A percentile compares a stretch with the other conserved stretches of the same genome.
Conservation (phyloP, 306 rosid genomes). For the Canavalia gladiata region DNA sequence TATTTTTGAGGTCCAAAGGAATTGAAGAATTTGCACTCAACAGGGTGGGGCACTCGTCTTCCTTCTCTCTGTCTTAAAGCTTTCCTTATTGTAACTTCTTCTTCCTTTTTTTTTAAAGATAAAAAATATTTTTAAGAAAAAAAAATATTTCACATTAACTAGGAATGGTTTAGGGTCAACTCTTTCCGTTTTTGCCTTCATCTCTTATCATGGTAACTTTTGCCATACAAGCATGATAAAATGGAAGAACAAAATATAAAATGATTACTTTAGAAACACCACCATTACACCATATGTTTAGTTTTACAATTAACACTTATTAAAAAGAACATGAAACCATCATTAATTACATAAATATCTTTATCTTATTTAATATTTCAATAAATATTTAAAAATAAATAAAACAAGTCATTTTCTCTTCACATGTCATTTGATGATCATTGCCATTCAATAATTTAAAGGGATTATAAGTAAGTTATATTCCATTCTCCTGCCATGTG, state of each 20-base stretch:
- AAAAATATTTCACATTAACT: neutral
- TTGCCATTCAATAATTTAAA: slow-evolving; percentile 3
- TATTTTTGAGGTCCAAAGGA: slow-evolving; percentile 10
- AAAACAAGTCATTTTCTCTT: neutral
- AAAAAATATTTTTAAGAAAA: too few relatives aligned
- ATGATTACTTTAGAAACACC: neutral
- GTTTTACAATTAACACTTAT: neutral
- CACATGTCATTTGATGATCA: neutral
- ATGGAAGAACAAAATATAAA: neutral
- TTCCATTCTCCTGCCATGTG: neutral
- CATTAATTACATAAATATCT: neutral
- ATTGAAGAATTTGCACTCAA: neutral
- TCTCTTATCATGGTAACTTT: neutral
- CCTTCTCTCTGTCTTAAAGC: neutral
- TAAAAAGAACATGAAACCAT: neutral
- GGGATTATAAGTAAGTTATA: neutral
- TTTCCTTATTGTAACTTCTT: neutral
- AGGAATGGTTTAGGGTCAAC: neutral
- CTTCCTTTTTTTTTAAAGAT: too few relatives aligned
- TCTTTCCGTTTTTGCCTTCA: neutral
- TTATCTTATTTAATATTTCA: neutral
- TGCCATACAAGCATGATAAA: neutral
- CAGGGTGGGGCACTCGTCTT: neutral
- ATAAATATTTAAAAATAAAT: neutral
- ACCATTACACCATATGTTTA: neutral